A percentile compares a stretch with the other conserved stretches of the same genome.
These are phyloP conservation scores for Triangularia setosa DNA, from an alignment of 2,329 filamentous ascomycete genomes.

Conservation along the genomic window DNA sequence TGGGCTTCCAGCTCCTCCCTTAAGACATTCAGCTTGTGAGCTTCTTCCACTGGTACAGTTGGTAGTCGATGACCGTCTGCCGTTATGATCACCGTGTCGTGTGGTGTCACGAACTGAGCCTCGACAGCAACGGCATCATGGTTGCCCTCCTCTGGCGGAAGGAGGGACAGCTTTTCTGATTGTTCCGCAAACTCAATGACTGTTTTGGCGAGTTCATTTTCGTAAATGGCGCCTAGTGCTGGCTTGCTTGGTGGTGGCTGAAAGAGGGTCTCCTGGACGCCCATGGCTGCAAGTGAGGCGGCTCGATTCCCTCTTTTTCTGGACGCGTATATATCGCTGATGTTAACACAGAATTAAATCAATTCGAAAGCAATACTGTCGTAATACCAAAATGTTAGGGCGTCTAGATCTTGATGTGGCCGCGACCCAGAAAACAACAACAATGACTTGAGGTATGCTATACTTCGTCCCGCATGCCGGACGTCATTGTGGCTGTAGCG, in stretches of 20 bases:
- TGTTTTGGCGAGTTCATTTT: conserved; percentile 31
- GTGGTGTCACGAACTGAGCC: conserved; percentile 63
- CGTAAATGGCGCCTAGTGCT: conserved; percentile 21
- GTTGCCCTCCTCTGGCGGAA: conserved; percentile 31
- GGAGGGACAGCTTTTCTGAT: conserved; percentile 52
- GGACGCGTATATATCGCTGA: neutral
- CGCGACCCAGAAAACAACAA: neutral
- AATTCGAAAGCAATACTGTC: neutral
- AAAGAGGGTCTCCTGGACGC: conserved; percentile 1
- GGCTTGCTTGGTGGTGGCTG: conserved; percentile 1
- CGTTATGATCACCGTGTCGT: conserved; percentile 68
- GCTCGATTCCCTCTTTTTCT: too few species aligned
- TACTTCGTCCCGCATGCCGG: neutral
- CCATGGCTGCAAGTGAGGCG: neutral
- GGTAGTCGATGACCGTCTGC: conserved; percentile 64
- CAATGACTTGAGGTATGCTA: neutral
- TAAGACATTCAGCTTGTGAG: conserved; percentile 63
- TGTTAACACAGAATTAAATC: neutral
- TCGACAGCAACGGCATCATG: conserved; percentile 52
- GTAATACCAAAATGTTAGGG: neutral
- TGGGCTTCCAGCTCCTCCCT: conserved; percentile 42
- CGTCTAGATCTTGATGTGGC: neutral
- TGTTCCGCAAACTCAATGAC: conserved; percentile 59
- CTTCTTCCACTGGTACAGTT: conserved; percentile 65
- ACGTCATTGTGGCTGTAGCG: conserved; percentile 1